Percentiles rank a stretch among this genome's conserved stretches.
phyloP scores from a whole-genome alignment of 2,329 filamentous ascomycete species.

The Fusarium chlamydosporum region DNA sequence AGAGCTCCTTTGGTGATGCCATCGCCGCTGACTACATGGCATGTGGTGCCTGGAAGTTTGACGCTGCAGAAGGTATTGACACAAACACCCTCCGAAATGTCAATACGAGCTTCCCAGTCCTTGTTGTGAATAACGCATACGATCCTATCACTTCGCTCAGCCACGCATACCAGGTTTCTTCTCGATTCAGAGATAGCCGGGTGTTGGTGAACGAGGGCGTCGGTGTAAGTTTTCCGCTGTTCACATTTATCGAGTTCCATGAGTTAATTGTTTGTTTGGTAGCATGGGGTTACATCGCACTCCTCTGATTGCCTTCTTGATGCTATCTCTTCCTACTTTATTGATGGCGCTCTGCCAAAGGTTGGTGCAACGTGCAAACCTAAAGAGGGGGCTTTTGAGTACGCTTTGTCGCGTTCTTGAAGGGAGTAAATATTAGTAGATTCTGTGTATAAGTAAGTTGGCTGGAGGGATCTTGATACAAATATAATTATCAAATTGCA shows the following conservation, averaged over 20 bases:
- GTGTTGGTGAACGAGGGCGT: slow-evolving; percentile 43
- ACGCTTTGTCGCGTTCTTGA: slow-evolving; percentile 1
- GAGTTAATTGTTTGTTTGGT: neutral
- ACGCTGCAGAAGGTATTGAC: slow-evolving; percentile 33
- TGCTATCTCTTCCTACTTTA: slow-evolving; percentile 31
- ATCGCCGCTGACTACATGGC: slow-evolving; percentile 9
- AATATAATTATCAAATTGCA: too few relatives aligned
- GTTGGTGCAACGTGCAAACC: slow-evolving; percentile 31
- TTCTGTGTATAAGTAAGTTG: accelerated
- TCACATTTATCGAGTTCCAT: accelerated
- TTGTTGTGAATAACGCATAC: slow-evolving; percentile 41
- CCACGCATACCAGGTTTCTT: slow-evolving; percentile 37
- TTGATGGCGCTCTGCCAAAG: slow-evolving; percentile 14
- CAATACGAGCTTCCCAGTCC: slow-evolving; percentile 40
- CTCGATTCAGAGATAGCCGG: slow-evolving; percentile 37
- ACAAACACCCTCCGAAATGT: slow-evolving; percentile 33
- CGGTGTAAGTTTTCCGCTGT: slow-evolving; percentile 30
- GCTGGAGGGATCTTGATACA: neutral
- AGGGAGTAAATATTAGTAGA: neutral
- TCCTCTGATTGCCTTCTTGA: slow-evolving; percentile 26
- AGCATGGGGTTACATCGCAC: slow-evolving; percentile 39
- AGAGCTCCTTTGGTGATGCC: slow-evolving; percentile 38
- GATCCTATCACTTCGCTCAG: slow-evolving; percentile 41
- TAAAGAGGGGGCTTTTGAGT: slow-evolving; percentile 30
- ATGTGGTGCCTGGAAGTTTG: slow-evolving; percentile 38